Evolutionary conservation across 495 filamentous ascomycete genomes (phyloP).

Genomic region (Penicillium paradoxum): DNA sequence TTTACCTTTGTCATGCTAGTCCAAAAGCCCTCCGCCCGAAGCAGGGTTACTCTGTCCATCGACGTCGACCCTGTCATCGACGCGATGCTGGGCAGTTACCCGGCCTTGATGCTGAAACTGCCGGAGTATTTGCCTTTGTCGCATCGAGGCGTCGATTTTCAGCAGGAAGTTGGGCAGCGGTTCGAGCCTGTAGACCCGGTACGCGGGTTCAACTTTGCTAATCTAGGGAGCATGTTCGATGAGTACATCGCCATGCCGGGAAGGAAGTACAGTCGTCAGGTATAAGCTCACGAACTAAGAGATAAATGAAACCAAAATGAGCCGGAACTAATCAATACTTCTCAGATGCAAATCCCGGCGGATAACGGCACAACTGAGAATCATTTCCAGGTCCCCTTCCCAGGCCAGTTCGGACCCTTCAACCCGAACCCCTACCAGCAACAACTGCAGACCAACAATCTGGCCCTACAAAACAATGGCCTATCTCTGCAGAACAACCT

Average conservation of each 20-base stretch:
- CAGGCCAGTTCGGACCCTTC: constrained; percentile 9
- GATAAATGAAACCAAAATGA: background rate
- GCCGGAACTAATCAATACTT: background rate
- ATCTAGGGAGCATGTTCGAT: constrained; percentile 34
- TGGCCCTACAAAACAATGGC: constrained; percentile 1
- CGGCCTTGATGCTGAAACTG: constrained; percentile 26
- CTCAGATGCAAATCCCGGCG: constrained; percentile 14
- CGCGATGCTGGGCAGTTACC: constrained; percentile 30
- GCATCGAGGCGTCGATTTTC: constrained; percentile 31
- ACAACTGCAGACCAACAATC: constrained; percentile 4
- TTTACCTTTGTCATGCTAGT: constrained; percentile 52
- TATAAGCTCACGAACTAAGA: constrained; percentile 10
- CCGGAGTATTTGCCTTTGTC: constrained; percentile 26
- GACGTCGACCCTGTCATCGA: constrained; percentile 41
- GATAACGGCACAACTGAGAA: constrained; percentile 1
- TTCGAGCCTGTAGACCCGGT: constrained; percentile 28
- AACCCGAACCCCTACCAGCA: constrained; percentile 2
- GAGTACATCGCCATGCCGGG: constrained; percentile 43
- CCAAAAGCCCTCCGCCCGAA: constrained; percentile 35
- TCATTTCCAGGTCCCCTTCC: constrained; percentile 6
- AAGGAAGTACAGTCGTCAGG: constrained; percentile 26
- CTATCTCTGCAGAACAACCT: constrained; percentile 5
- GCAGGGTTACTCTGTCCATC: constrained; percentile 24
- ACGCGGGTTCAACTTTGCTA: constrained; percentile 40
- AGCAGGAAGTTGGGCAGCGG: constrained; percentile 33